Conservation (phyloP, 2,329 filamentous ascomycete genomes). For the Paramyrothecium sp. region DNA sequence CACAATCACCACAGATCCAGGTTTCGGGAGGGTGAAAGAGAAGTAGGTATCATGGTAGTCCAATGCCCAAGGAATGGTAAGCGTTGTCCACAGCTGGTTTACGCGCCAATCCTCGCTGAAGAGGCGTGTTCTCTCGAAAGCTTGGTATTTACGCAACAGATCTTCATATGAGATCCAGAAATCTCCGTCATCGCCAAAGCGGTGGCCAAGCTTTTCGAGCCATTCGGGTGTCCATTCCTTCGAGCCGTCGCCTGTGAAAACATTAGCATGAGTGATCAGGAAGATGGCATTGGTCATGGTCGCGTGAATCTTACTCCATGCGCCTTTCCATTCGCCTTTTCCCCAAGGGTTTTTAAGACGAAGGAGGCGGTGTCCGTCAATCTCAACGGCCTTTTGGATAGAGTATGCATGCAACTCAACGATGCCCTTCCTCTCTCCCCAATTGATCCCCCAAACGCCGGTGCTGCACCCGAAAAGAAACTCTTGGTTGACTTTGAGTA, state of each 20-base stretch:
- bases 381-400: constrained; percentile 56
- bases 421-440: constrained; percentile 52
- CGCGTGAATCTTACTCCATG: constrained; percentile 55
- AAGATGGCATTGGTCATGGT: neutral
- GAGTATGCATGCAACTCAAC: constrained; percentile 60
- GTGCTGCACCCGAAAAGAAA: constrained; percentile 68
- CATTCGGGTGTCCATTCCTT: constrained; percentile 83
- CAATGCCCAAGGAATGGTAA: constrained; percentile 54
- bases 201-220: constrained; percentile 69
- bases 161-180: constrained; percentile 62
- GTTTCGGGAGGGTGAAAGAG: constrained; percentile 44
- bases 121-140: constrained; percentile 57
- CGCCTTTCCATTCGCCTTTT: constrained; percentile 74
- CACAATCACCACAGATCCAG: constrained; percentile 53
- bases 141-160: constrained; percentile 56
- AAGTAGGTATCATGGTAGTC: constrained; percentile 55
- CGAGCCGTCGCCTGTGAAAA: constrained; percentile 61
- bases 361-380: constrained; percentile 60
- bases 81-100: constrained; percentile 45
- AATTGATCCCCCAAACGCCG: constrained; percentile 30
- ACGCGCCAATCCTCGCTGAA: constrained; percentile 55
- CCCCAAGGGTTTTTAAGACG: constrained; percentile 78
- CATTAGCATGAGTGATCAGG: constrained; percentile 12
- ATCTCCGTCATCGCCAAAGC: constrained; percentile 73
- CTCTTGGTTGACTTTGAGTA: constrained; percentile 75